phyloP scores from a whole-genome alignment of 2,329 filamentous ascomycete species.

The Harringtonia lauricola region DNA sequence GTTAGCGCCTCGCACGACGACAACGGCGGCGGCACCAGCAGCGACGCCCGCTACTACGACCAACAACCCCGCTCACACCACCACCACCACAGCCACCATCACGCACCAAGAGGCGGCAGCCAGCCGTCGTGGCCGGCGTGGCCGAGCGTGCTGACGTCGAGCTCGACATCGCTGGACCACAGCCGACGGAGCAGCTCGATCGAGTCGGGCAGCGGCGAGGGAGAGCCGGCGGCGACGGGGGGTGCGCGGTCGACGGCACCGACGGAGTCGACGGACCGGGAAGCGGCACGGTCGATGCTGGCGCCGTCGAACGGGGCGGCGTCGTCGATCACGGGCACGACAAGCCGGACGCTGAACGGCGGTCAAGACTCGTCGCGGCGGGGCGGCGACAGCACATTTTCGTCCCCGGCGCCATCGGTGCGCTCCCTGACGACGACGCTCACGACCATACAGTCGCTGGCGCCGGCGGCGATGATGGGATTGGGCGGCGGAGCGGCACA shows the following conservation, averaged over 20 bases:
- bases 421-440: conserved; percentile 73
- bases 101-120: conserved; percentile 35
- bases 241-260: conserved; percentile 65
- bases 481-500: conserved; percentile 13
- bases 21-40: conserved; percentile 7
- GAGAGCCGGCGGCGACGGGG: conserved; percentile 42
- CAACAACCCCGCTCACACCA: conserved; percentile 1
- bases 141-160: conserved; percentile 35
- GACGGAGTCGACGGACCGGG: conserved; percentile 74
- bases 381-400: conserved; percentile 68
- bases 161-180: conserved; percentile 40
- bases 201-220: conserved; percentile 50
- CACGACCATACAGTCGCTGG: conserved; percentile 72
- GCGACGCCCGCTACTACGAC: conserved; percentile 12
- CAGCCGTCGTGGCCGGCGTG: conserved; percentile 45
- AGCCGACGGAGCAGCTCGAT: conserved; percentile 44
- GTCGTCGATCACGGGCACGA: conserved; percentile 64
- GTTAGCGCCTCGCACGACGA: conserved; percentile 19
- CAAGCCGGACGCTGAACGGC: conserved; percentile 56
- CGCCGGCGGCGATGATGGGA: conserved; percentile 32
- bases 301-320: conserved; percentile 59
- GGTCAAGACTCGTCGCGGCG: conserved; percentile 56
- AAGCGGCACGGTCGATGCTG: conserved; percentile 61
- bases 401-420: conserved; percentile 70
- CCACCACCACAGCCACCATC: conserved; percentile 6